These are phyloP conservation scores for Craterostigma plantagineum DNA, from an alignment of 257 asterid species.

Conservation along the genomic window DNA sequence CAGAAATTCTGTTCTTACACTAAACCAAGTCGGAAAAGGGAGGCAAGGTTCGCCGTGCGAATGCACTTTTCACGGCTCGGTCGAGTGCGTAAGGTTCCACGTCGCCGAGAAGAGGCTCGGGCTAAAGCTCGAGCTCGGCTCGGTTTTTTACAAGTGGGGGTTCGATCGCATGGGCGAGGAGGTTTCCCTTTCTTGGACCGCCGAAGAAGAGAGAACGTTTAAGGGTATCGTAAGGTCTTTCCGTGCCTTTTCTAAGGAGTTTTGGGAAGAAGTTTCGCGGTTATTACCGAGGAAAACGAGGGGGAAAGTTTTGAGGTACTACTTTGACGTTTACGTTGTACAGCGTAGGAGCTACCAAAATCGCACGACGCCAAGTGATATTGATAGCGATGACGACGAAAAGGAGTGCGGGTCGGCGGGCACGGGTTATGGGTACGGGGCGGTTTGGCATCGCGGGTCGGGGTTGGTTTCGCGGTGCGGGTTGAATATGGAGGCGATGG, in stretches of 20 bases:
- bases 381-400: slow-evolving; percentile 83
- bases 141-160: slow-evolving; percentile 30
- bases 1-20: slow-evolving; percentile 1
- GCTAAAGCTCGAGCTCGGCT: slow-evolving; percentile 37
- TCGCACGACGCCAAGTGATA: slow-evolving; percentile 45
- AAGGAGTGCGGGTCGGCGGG: slow-evolving; percentile 51
- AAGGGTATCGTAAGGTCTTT: slow-evolving; percentile 24
- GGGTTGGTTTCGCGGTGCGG: slow-evolving; percentile 16
- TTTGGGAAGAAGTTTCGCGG: slow-evolving; percentile 23
- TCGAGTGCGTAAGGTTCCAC: slow-evolving; percentile 61
- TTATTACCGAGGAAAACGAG: slow-evolving; percentile 37
- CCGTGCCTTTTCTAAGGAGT: slow-evolving; percentile 15
- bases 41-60: slow-evolving; percentile 18
- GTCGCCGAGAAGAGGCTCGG: slow-evolving; percentile 44
- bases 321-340: slow-evolving; percentile 45
- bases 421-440: slow-evolving; percentile 32
- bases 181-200: slow-evolving; percentile 69
- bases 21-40: slow-evolving; percentile 28
- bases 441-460: slow-evolving; percentile 21
- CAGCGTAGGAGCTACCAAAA: slow-evolving; percentile 65
- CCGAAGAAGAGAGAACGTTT: slow-evolving; percentile 39
- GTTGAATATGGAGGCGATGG: slow-evolving; percentile 28
- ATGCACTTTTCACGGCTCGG: slow-evolving; percentile 29
- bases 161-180: slow-evolving; percentile 80
- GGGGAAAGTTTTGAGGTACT: slow-evolving; percentile 47